Evolutionary conservation across 495 filamentous ascomycete species (phyloP).

Genomic region (Hapsidospora chrysogenum): DNA sequence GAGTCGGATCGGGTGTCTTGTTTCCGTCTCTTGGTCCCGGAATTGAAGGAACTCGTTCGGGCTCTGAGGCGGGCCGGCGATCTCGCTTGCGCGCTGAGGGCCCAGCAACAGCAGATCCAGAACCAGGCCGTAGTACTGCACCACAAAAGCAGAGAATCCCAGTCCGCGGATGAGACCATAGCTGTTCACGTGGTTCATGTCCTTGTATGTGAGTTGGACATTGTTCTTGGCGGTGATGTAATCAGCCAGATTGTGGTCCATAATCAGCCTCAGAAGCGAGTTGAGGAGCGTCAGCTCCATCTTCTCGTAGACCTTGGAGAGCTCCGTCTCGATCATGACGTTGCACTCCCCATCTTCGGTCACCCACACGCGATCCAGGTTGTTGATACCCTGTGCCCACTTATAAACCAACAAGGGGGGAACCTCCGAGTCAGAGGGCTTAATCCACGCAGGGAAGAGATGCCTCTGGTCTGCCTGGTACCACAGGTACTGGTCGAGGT

Average conservation of each 20-base stretch:
- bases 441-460: constrained; percentile 98
- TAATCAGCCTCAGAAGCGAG: constrained; percentile 81
- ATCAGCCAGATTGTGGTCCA: constrained; percentile 98
- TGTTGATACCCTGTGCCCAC: constrained; percentile 99
- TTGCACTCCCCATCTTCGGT: constrained; percentile 92
- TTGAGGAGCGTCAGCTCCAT: constrained; percentile 95
- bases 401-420: constrained; percentile 96
- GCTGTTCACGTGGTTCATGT: constrained; percentile 99
- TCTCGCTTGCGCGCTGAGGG: constrained; percentile 85
- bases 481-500: constrained; percentile 97
- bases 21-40: constrained; percentile 77
- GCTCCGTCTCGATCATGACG: constrained; percentile 95
- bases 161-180: constrained; percentile 96
- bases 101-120: constrained; percentile 88
- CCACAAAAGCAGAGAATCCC: constrained; percentile 96
- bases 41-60: constrained; percentile 99
- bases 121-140: constrained; percentile 97
- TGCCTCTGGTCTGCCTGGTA: constrained; percentile 98
- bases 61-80: constrained; percentile 88
- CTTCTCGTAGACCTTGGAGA: constrained; percentile 99
- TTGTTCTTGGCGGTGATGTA: constrained; percentile 99
- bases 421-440: constrained; percentile 96
- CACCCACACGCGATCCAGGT: constrained; percentile 94
- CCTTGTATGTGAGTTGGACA: constrained; percentile 97
- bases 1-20: constrained; percentile 81